These are phyloP conservation scores for Termitomyces sp. DNA, from an alignment of 768 basidiomycete species.

Conservation along the genomic window DNA sequence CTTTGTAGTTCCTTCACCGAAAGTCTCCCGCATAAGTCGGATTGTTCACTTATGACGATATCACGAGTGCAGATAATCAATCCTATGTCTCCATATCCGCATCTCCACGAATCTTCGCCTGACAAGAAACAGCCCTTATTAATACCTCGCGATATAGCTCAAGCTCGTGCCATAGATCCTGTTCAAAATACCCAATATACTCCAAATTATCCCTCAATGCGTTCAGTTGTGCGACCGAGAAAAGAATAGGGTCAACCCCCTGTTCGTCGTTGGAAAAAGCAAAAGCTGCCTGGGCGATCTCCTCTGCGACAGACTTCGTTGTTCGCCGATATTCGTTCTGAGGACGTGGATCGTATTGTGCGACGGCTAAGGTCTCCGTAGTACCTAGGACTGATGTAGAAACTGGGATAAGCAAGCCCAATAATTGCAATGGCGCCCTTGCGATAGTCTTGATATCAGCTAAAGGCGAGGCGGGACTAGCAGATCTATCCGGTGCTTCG, in stretches of 20 bases:
- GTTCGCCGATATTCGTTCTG: conserved; percentile 11
- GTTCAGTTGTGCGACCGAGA: conserved; percentile 20
- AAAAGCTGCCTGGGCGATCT: conserved; percentile 22
- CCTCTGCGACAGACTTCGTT: conserved; percentile 21
- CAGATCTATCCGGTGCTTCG: not conserved
- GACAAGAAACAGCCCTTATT: conserved; percentile 15
- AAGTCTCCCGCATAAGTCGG: too few species aligned
- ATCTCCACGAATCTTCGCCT: not conserved
- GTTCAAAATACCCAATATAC: conserved; percentile 29
- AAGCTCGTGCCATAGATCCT: conserved; percentile 31
- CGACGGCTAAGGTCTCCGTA: not conserved
- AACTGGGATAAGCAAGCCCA: conserved; percentile 2
- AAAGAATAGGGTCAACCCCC: conserved; percentile 19
- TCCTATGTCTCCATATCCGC: not conserved
- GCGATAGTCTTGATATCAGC: not conserved
- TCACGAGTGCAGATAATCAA: too few species aligned
- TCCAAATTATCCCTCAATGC: conserved; percentile 31
- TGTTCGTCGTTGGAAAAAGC: conserved; percentile 4
- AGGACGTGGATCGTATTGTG: conserved; percentile 1
- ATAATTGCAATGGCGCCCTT: conserved; percentile 1
- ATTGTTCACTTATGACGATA: too few species aligned
- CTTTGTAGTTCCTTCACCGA: too few species aligned
- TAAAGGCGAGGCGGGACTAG: not conserved
- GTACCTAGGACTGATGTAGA: not conserved
- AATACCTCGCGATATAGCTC: conserved; percentile 22